Conservation (phyloP, 192 early-diverging fungal genomes). For the Coemansia sp. region DNA sequence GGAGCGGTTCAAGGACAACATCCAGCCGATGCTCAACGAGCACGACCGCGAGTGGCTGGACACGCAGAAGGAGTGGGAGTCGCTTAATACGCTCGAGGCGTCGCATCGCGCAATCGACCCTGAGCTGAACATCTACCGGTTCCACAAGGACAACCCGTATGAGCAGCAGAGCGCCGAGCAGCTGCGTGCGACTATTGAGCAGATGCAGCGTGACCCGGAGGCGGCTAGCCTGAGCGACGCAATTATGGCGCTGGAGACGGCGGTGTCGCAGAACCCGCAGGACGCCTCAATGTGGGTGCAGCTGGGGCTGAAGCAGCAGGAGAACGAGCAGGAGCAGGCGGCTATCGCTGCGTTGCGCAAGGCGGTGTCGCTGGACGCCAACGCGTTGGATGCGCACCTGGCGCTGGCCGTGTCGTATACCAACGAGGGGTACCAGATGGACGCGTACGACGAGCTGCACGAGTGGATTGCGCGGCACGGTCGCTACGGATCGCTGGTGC, state of each 20-base stretch:
- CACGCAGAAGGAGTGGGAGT: slow-evolving; percentile 71
- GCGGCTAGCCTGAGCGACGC: slow-evolving; percentile 72
- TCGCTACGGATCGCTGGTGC: slow-evolving; percentile 59
- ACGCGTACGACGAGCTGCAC: slow-evolving; percentile 88
- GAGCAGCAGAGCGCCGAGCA: slow-evolving; percentile 26
- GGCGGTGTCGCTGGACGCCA: slow-evolving; percentile 72
- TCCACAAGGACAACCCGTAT: slow-evolving; percentile 54
- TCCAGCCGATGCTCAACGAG: slow-evolving; percentile 61
- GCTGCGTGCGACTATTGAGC: slow-evolving; percentile 52
- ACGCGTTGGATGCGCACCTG: slow-evolving; percentile 74
- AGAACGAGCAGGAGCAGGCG: slow-evolving; percentile 91
- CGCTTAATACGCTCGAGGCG: slow-evolving; percentile 42
- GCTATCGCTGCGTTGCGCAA: slow-evolving; percentile 89
- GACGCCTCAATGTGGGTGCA: slow-evolving; percentile 82
- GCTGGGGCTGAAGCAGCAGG: slow-evolving; percentile 89
- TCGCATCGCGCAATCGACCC: slow-evolving; percentile 49
- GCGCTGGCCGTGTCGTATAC: slow-evolving; percentile 91
- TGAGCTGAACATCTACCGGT: slow-evolving; percentile 69
- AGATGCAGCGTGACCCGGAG: slow-evolving; percentile 54
- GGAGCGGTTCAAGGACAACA: slow-evolving; percentile 65
- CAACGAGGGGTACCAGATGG: slow-evolving; percentile 81
- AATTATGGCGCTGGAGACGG: slow-evolving; percentile 88
- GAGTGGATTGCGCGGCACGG: slow-evolving; percentile 78
- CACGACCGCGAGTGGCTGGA: slow-evolving; percentile 69
- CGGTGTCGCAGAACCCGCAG: slow-evolving; percentile 71